Percentiles rank a stretch among this genome's conserved stretches.
Evolutionary conservation across 2,329 filamentous ascomycete genomes (phyloP).

Genomic region (Ramularia endophylla): DNA sequence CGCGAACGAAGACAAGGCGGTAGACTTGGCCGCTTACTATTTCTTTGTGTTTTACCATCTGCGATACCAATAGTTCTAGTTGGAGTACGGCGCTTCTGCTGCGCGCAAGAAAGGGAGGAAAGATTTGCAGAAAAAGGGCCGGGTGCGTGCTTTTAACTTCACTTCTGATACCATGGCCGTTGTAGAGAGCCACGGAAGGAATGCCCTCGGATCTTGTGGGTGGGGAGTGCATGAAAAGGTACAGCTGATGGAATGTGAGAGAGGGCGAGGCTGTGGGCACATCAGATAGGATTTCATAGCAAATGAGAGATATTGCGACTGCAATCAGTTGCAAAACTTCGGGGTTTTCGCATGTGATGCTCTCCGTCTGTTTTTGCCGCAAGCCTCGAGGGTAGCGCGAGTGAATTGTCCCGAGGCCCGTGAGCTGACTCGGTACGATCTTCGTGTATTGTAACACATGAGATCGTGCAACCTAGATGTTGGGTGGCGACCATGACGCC

Average conservation of each 20-base stretch:
- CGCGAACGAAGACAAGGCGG: constrained; percentile 1
- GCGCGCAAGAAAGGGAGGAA: too few relatives aligned
- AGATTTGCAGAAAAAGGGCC: neutral
- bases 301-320: too few relatives aligned
- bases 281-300: too few relatives aligned
- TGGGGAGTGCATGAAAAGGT: constrained; percentile 5
- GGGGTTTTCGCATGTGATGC: too few relatives aligned
- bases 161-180: neutral
- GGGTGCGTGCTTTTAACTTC: neutral
- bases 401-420: too few relatives aligned
- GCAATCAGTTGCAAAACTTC: too few relatives aligned
- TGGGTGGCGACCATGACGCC: too few relatives aligned
- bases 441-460: too few relatives aligned
- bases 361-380: too few relatives aligned
- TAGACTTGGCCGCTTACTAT: constrained; percentile 1
- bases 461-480: too few relatives aligned
- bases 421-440: too few relatives aligned
- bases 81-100: constrained; percentile 4
- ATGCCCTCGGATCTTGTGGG: neutral
- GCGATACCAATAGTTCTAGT: constrained; percentile 14
- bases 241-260: neutral
- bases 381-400: neutral
- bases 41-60: constrained; percentile 4
- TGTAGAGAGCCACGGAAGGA: neutral
- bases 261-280: too few relatives aligned